Evolutionary conservation across 2,329 filamentous ascomycete species (phyloP).

Genomic region (Talaromyces marneffei): DNA sequence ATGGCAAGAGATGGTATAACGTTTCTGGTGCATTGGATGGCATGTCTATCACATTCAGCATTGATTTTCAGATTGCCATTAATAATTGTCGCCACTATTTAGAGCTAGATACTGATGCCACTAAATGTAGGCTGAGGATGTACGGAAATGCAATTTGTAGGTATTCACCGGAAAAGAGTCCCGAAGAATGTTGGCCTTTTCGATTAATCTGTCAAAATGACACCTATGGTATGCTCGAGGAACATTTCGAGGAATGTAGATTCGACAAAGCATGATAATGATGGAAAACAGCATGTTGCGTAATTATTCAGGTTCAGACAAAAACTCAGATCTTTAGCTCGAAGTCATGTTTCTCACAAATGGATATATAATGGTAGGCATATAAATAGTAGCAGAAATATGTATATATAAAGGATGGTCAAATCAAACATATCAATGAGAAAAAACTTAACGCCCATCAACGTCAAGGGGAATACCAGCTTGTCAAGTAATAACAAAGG

Average conservation of each 20-base stretch:
- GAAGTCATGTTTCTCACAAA: not conserved
- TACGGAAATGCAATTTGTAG: not conserved
- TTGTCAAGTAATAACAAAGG: not conserved
- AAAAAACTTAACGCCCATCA: conserved; percentile 7
- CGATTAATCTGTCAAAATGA: not conserved
- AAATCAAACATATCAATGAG: not conserved
- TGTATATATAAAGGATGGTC: not conserved
- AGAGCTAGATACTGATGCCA: not conserved
- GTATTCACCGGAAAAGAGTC: not conserved
- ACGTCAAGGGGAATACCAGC: conserved; percentile 12
- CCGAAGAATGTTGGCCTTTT: not conserved
- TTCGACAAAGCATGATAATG: not conserved
- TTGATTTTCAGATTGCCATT: not conserved
- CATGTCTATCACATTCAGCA: not conserved
- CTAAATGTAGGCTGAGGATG: not conserved
- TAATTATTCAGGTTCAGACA: not conserved
- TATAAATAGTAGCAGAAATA: not conserved
- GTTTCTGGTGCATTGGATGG: not conserved
- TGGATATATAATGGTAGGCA: not conserved
- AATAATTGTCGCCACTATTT: not conserved
- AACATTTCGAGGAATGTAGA: not conserved
- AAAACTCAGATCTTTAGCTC: not conserved
- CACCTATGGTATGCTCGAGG: conserved; percentile 2
- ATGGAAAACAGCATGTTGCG: not conserved
- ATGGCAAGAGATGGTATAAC: not conserved